Percentiles rank a stretch among this genome's conserved stretches.
phyloP scores from a whole-genome alignment of 371 early-diverging fungal species.

The Mortierella sp. region DNA sequence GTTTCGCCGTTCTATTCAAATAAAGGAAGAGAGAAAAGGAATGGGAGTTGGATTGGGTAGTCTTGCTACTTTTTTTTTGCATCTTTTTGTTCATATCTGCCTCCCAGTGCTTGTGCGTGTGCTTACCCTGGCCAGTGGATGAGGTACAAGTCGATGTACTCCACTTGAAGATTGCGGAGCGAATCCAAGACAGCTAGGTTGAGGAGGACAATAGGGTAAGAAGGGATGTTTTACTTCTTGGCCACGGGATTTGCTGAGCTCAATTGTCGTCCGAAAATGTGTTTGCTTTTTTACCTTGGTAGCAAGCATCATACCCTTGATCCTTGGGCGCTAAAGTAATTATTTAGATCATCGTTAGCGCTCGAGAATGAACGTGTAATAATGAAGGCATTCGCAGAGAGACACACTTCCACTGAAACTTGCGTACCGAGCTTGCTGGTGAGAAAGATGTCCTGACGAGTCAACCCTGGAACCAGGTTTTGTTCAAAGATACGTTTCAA shows the following conservation, averaged over 20 bases:
- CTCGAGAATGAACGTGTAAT: too few species aligned
- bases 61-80: not conserved
- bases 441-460: constrained; percentile 91
- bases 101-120: not conserved
- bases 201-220: constrained; percentile 35
- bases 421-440: constrained; percentile 91
- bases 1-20: constrained; percentile 58
- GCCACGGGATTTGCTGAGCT: too few species aligned
- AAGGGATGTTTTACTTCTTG: not conserved
- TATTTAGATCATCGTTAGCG: not conserved
- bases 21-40: not conserved
- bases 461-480: constrained; percentile 62
- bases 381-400: not conserved
- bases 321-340: constrained; percentile 74
- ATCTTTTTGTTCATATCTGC: too few species aligned
- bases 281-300: constrained; percentile 71
- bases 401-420: not conserved
- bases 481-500: constrained; percentile 73
- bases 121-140: constrained; percentile 92
- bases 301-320: constrained; percentile 82
- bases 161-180: constrained; percentile 70
- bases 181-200: constrained; percentile 68
- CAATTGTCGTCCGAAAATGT: too few species aligned
- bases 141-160: constrained; percentile 87
- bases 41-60: not conserved